phyloP scores from a whole-genome alignment of 1,139 yeast species.

The Geotrichum citri-aurantii region DNA sequence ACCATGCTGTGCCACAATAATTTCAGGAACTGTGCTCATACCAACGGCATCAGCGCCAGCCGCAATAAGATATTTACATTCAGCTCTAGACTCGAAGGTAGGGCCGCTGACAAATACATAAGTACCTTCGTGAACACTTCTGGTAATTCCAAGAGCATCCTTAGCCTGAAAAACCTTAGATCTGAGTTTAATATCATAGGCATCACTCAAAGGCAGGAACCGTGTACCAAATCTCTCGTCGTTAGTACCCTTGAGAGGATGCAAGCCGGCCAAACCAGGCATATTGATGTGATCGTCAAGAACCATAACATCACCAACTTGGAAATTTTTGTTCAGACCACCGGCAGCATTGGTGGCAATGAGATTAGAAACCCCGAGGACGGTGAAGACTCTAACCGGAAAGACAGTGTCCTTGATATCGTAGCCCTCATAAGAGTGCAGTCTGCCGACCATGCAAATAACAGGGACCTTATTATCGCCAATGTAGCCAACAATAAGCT shows the following conservation, averaged over 20 bases:
- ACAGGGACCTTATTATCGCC: constrained; percentile 70
- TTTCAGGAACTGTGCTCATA: constrained; percentile 97
- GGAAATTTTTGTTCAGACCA: constrained; percentile 59
- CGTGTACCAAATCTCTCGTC: constrained; percentile 76
- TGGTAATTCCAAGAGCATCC: constrained; percentile 45
- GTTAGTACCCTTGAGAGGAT: constrained; percentile 86
- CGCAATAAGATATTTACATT: constrained; percentile 63
- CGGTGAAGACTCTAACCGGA: constrained; percentile 72
- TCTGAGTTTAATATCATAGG: constrained; percentile 73
- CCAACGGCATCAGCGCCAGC: constrained; percentile 95
- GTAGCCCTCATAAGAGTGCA: constrained; percentile 91
- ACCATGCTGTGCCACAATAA: constrained; percentile 82
- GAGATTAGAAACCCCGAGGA: constrained; percentile 54
- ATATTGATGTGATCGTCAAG: constrained; percentile 82
- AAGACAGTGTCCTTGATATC: constrained; percentile 73
- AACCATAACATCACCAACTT: constrained; percentile 88
- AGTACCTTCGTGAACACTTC: constrained; percentile 78
- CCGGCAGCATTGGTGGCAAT: constrained; percentile 94
- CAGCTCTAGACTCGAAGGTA: constrained; percentile 89
- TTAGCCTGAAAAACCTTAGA: constrained; percentile 44
- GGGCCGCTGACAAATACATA: constrained; percentile 90
- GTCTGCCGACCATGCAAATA: constrained; percentile 87
- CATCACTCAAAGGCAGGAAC: constrained; percentile 83
- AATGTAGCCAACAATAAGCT: constrained; percentile 70
- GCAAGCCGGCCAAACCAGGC: constrained; percentile 85